Conservation (phyloP, 495 filamentous ascomycete genomes). For the Aspergillus campestris region DNA sequence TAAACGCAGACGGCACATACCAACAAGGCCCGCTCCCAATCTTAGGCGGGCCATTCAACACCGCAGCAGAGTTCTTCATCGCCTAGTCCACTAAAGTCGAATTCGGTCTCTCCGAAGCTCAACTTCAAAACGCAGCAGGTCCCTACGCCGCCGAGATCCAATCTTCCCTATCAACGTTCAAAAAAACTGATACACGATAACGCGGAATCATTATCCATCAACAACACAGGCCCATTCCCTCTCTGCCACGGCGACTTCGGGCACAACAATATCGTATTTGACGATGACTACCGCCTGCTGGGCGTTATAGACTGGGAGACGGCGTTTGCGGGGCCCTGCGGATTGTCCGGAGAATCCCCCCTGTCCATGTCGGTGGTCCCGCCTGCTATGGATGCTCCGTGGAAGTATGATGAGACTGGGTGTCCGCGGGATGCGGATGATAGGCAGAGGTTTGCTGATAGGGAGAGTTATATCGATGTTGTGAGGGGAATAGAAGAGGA, state of each 20-base stretch:
- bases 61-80: not conserved
- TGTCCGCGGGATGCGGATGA: not conserved
- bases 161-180: not conserved
- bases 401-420: slow-evolving; percentile 3
- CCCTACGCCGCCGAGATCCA: not conserved
- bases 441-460: slow-evolving; percentile 2
- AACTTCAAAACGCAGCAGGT: slow-evolving; percentile 3
- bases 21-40: not conserved
- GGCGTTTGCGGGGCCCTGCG: slow-evolving; percentile 3
- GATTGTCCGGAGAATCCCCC: slow-evolving; percentile 3
- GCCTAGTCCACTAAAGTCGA: not conserved
- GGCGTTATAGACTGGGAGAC: slow-evolving; percentile 7
- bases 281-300: slow-evolving; percentile 2
- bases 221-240: not conserved
- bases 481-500: slow-evolving; percentile 3
- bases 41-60: not conserved
- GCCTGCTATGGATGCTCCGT: slow-evolving; percentile 6
- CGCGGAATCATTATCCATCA: not conserved
- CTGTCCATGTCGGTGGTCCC: slow-evolving; percentile 2
- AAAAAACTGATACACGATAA: not conserved
- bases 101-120: slow-evolving; percentile 1
- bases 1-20: not conserved
- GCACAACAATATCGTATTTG: slow-evolving; percentile 3
- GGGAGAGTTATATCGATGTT: slow-evolving; percentile 1
- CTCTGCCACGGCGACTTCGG: slow-evolving; percentile 4